Conservation (phyloP, 2,329 filamentous ascomycete species). For the Cytospora leucostoma region DNA sequence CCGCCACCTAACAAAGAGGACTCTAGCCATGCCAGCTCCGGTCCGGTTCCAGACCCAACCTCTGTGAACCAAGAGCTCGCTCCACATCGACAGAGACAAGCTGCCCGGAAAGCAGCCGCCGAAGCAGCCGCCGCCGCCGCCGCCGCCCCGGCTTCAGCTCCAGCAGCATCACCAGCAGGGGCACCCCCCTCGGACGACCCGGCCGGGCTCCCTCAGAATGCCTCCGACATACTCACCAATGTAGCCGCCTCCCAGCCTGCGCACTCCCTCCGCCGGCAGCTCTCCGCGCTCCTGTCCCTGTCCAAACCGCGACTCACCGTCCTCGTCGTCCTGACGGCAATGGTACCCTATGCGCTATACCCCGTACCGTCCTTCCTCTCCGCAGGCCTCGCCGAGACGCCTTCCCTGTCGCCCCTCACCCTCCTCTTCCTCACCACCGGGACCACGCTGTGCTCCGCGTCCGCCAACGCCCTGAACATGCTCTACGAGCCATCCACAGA, state of each 20-base stretch:
- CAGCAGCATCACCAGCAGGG: background rate
- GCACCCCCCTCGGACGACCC: background rate
- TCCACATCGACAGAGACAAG: constrained; percentile 36
- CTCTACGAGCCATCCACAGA: constrained; percentile 90
- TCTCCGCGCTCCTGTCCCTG: constrained; percentile 84
- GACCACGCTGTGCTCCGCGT: constrained; percentile 84
- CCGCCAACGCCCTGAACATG: constrained; percentile 96
- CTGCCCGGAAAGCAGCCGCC: constrained; percentile 28
- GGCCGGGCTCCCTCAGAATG: constrained; percentile 36
- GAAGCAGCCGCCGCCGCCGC: constrained; percentile 26
- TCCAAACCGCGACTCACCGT: constrained; percentile 94
- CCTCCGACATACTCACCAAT: constrained; percentile 57
- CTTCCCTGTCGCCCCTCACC: constrained; percentile 86
- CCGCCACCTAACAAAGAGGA: background rate
- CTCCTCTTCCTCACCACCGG: constrained; percentile 89
- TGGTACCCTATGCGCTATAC: constrained; percentile 89
- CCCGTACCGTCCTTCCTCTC: constrained; percentile 85
- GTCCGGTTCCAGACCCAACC: background rate
- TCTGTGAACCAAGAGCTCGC: constrained; percentile 26
- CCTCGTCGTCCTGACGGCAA: constrained; percentile 87
- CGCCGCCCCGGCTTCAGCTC: constrained; percentile 8
- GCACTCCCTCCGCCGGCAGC: constrained; percentile 60
- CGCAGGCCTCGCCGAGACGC: constrained; percentile 61
- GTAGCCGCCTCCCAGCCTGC: constrained; percentile 52
- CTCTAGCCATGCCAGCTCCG: background rate